Conservation (phyloP, 345 rosid genomes). For the Eucalyptus pauciflora region DNA sequence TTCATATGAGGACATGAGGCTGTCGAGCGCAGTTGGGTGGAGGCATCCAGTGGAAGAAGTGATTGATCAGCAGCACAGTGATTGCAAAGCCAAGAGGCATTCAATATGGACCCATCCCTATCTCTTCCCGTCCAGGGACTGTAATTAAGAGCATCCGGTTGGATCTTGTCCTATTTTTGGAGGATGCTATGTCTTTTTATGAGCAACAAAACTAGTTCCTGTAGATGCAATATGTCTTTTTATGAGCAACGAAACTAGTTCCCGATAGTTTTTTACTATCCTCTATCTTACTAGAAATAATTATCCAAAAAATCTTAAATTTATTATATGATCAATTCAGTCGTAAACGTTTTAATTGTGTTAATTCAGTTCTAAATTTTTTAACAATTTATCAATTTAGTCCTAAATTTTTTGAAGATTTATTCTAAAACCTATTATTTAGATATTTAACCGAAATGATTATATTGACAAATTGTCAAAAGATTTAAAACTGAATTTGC, state of each 20-base stretch:
- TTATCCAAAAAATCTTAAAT: too few species aligned
- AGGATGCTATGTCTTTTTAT: neutral
- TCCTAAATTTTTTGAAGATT: accelerated
- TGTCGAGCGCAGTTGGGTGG: too few species aligned
- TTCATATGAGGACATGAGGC: neutral
- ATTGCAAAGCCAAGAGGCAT: neutral
- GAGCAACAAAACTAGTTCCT: neutral
- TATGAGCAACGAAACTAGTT: too few species aligned
- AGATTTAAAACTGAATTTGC: too few species aligned
- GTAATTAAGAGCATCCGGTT: neutral
- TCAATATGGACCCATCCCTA: neutral
- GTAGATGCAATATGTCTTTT: neutral
- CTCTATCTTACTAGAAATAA: accelerated
- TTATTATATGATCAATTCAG: too few species aligned
- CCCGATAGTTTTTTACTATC: accelerated
- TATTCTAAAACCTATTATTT: too few species aligned
- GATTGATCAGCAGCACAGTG: neutral
- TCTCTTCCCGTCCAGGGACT: too few species aligned
- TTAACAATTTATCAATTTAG: too few species aligned
- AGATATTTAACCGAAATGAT: accelerated
- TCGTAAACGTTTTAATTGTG: too few species aligned
- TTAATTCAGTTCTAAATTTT: accelerated
- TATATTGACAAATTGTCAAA: too few species aligned
- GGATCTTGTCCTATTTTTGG: neutral
- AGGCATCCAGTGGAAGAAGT: neutral